These are phyloP conservation scores for Tylopilus orsonianus DNA, from an alignment of 1,284 basidiomycete species.

Conservation along the genomic window DNA sequence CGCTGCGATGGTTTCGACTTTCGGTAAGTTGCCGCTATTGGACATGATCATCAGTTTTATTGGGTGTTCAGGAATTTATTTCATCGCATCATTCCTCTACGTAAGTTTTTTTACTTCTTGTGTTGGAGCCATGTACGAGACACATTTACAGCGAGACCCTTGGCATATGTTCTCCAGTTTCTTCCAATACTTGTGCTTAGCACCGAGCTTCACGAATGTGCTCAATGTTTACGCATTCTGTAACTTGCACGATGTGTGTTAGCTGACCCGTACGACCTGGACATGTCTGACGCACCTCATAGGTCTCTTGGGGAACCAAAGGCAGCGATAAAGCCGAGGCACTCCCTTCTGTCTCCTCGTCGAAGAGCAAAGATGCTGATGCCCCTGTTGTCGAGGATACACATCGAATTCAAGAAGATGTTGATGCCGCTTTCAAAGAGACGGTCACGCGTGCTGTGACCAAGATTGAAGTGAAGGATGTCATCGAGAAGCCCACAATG, in stretches of 20 bases:
- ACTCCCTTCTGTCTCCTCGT: constrained; percentile 87
- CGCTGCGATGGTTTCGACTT: constrained; percentile 87
- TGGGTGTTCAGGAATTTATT: constrained; percentile 64
- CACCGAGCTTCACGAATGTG: constrained; percentile 91
- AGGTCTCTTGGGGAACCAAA: constrained; percentile 93
- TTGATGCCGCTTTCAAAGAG: constrained; percentile 92
- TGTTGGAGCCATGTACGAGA: constrained; percentile 1
- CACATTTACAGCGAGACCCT: constrained; percentile 74
- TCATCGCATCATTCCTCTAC: constrained; percentile 86
- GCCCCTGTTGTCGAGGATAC: constrained; percentile 82
- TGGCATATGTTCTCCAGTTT: constrained; percentile 99
- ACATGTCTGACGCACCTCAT: constrained; percentile 12
- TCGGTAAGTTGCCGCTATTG: constrained; percentile 47
- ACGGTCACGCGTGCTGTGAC: constrained; percentile 92
- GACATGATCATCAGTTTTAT: neutral
- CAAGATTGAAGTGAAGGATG: constrained; percentile 72
- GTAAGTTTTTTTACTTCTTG: constrained; percentile 48
- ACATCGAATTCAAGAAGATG: constrained; percentile 79
- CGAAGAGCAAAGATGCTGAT: constrained; percentile 75
- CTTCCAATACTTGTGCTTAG: constrained; percentile 87
- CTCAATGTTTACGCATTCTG: constrained; percentile 97
- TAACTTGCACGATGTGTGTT: constrained; percentile 83
- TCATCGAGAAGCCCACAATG: constrained; percentile 78
- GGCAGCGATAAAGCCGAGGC: constrained; percentile 95
- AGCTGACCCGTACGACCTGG: neutral